Percentiles rank a stretch among this genome's conserved stretches.
Evolutionary conservation across 2,329 filamentous ascomycete genomes (phyloP).

Genomic region (Cryphonectria carpinicola): DNA sequence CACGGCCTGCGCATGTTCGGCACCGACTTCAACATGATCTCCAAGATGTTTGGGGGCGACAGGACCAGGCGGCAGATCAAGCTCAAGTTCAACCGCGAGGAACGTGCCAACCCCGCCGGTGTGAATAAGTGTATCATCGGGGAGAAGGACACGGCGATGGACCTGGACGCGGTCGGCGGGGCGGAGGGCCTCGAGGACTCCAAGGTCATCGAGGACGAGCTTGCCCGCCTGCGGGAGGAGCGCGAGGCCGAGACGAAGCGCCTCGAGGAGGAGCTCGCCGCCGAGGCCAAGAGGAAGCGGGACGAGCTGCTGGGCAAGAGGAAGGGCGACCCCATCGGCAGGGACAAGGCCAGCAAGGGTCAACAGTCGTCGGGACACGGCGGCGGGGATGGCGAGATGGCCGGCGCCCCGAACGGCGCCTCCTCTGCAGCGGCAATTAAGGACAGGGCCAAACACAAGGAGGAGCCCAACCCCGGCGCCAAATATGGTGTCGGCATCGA

Average conservation of each 20-base stretch:
- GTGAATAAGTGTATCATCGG: conserved; percentile 68
- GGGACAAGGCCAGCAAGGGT: conserved; percentile 26
- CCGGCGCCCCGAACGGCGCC: not conserved
- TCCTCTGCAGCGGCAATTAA: not conserved
- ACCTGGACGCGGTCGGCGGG: conserved; percentile 64
- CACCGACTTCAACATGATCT: conserved; percentile 82
- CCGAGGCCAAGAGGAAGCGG: conserved; percentile 51
- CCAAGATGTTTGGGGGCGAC: conserved; percentile 69
- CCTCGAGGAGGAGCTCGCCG: conserved; percentile 52
- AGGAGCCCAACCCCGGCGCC: conserved; percentile 8
- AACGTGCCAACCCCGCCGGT: conserved; percentile 65
- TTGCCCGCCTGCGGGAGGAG: conserved; percentile 45
- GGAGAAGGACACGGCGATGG: conserved; percentile 59
- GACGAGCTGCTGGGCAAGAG: conserved; percentile 52
- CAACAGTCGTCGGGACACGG: conserved; percentile 26
- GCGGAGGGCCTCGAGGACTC: conserved; percentile 58
- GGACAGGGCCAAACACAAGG: conserved; percentile 6
- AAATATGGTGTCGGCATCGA: conserved; percentile 29
- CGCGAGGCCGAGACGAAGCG: conserved; percentile 51
- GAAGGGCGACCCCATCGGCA: conserved; percentile 36
- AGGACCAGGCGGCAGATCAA: conserved; percentile 76
- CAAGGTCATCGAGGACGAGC: conserved; percentile 61
- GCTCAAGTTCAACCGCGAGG: conserved; percentile 81
- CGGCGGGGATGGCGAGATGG: conserved; percentile 16
- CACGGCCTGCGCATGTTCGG: conserved; percentile 75